Evolutionary conservation across 495 filamentous ascomycete species (phyloP).

Genomic region (Penicillium argentinense): DNA sequence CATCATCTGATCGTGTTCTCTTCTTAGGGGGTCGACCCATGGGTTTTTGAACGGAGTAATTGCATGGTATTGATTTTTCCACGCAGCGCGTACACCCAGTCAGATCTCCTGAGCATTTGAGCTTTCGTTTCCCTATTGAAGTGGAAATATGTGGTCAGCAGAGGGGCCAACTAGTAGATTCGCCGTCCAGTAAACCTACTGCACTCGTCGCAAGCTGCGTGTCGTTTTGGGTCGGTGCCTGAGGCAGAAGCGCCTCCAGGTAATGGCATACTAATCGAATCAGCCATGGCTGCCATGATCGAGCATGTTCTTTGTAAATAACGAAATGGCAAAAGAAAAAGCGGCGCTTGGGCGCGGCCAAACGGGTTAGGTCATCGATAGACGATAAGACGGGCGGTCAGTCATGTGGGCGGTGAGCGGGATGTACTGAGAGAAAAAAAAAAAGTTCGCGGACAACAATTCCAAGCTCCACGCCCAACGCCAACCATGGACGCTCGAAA

Average conservation of each 20-base stretch:
- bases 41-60: constrained; percentile 49
- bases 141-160: constrained; percentile 16
- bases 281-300: constrained; percentile 5
- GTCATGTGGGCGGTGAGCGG: constrained; percentile 48
- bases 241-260: constrained; percentile 4
- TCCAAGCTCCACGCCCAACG: constrained; percentile 14
- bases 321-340: neutral
- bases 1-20: constrained; percentile 35
- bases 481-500: constrained; percentile 38
- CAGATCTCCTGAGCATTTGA: constrained; percentile 50
- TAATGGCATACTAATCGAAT: neutral
- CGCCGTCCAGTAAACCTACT: constrained; percentile 27
- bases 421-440: constrained; percentile 30
- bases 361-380: constrained; percentile 24
- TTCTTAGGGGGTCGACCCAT: constrained; percentile 52
- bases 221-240: constrained; percentile 28
- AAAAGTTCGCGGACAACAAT: constrained; percentile 29
- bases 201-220: constrained; percentile 47
- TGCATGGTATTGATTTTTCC: constrained; percentile 41
- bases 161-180: neutral
- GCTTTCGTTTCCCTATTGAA: constrained; percentile 42
- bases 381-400: constrained; percentile 36
- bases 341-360: no score
- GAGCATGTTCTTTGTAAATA: neutral
- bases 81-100: constrained; percentile 42